Conservation (phyloP, 1,139 yeast genomes). For the Keqinozyma sinolaborantium region DNA sequence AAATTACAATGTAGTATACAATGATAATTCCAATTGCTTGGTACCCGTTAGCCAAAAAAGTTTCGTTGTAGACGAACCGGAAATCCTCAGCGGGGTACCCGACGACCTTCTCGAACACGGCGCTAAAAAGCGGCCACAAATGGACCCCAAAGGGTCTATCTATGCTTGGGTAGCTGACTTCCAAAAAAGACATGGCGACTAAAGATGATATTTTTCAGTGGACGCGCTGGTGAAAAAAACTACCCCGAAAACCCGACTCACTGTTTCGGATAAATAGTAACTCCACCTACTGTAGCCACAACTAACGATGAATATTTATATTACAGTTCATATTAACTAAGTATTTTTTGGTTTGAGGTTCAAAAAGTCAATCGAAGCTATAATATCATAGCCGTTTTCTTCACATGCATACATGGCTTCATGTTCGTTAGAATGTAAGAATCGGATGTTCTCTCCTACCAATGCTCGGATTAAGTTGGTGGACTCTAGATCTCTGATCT, state of each 20-base stretch:
- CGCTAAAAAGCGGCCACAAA: slow-evolving; percentile 84
- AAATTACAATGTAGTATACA: slow-evolving; percentile 74
- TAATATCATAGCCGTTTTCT: slow-evolving; percentile 86
- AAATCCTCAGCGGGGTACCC: slow-evolving; percentile 77
- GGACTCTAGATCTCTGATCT: slow-evolving; percentile 86
- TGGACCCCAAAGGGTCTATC: slow-evolving; percentile 87
- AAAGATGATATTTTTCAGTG: neutral
- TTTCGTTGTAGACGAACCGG: slow-evolving; percentile 60
- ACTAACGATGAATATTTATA: slow-evolving; percentile 1
- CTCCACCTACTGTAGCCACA: too few relatives aligned
- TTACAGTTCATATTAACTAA: too few relatives aligned
- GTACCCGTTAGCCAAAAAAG: slow-evolving; percentile 66
- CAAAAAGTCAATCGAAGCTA: slow-evolving; percentile 84
- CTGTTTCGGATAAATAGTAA: too few relatives aligned
- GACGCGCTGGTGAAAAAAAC: neutral
- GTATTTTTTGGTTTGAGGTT: slow-evolving; percentile 39
- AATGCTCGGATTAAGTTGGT: slow-evolving; percentile 85
- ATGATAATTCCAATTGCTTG: slow-evolving; percentile 64
- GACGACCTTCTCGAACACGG: slow-evolving; percentile 43
- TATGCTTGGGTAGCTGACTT: slow-evolving; percentile 47
- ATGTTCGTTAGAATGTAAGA: slow-evolving; percentile 85
- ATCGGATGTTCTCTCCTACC: slow-evolving; percentile 89
- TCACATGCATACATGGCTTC: slow-evolving; percentile 94
- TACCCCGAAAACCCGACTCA: too few relatives aligned
- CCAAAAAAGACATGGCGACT: neutral